Evolutionary conservation across 164 flowering plant genomes (phyloP).

Genomic region (Tinospora cordifolia): DNA sequence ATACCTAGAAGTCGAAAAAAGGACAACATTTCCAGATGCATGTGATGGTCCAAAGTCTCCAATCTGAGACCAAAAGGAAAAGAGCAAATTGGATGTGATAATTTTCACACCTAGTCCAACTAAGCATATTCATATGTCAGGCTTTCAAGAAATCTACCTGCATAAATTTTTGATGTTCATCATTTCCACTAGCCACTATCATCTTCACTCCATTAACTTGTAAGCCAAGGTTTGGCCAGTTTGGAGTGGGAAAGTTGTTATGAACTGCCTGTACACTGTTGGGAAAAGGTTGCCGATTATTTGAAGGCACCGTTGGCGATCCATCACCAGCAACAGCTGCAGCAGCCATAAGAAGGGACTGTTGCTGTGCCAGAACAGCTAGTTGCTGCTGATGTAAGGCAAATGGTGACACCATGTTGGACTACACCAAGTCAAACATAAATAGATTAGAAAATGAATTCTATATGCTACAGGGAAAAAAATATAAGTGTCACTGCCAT

Average conservation of each 20-base stretch:
- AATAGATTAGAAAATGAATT: not conserved
- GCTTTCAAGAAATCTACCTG: slow-evolving; percentile 33
- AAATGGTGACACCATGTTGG: slow-evolving; percentile 83
- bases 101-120: not conserved
- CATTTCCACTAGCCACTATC: slow-evolving; percentile 31
- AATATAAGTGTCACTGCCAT: not conserved
- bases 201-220: slow-evolving; percentile 57
- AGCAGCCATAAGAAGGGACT: slow-evolving; percentile 81
- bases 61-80: slow-evolving; percentile 27
- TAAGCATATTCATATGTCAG: not conserved
- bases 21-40: slow-evolving; percentile 30
- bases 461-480: not conserved
- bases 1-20: slow-evolving; percentile 54
- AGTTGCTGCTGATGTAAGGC: slow-evolving; percentile 85
- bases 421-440: slow-evolving; percentile 32
- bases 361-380: slow-evolving; percentile 80
- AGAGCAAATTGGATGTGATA: not conserved
- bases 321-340: slow-evolving; percentile 52
- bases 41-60: slow-evolving; percentile 28
- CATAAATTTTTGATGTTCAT: slow-evolving; percentile 38
- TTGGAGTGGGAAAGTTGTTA: slow-evolving; percentile 29
- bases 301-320: slow-evolving; percentile 24
- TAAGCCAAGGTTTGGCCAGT: slow-evolving; percentile 53
- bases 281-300: slow-evolving; percentile 27
- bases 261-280: slow-evolving; percentile 23